Base-by-base conservation (phyloP, 345 rosid genomes). In the Eucalyptus regnans region DNA sequence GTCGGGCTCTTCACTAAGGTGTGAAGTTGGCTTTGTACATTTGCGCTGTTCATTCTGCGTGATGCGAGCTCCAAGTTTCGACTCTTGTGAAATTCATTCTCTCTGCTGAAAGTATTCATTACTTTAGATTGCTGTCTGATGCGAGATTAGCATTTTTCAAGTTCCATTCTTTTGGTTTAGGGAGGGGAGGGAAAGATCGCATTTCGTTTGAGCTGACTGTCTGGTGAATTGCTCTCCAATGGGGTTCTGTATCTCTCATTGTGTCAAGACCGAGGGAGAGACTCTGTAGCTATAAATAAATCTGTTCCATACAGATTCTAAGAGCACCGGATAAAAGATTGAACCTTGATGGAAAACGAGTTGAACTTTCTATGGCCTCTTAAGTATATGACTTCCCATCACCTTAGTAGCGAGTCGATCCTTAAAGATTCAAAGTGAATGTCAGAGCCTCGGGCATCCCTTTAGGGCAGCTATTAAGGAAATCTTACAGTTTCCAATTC, bases 1-100 rank as follows among this genome's bases (percentile, higher is more conserved):
- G 96, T 96, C 76, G 97, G 97, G 43, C 91, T 96, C 89, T 96
- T 96, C 92, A 95, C 95, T 50, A 96, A 96, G 96, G 97, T 89
- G 43, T 33, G 81, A n/a, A 7, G 25, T 48, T 49, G 13, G 58
- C 81, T 58, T 87, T 37, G 29, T 29, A 44, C 76, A 44, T 33
- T 14, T 41, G 22, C 4, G 71, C 51, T 27, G 22, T 51, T 86
- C 18, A 54, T 54, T 54, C 87, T 20, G 66, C 48, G 15, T 41
- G 83, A 76, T 76, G 41, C 43, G 83, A 37, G 48, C 48, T 76
- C 83, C 48, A 41, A 76, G 27, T 76, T 76, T 76, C 43, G 83
- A 76, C 83, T 76, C 80, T 33, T 33, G 80, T 3, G 44, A 68
- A 31, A 68, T 68, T 68, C 41, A 68, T 33, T 33, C 80, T 68